Base-by-base conservation (phyloP, 108 stramenopile species). In the Cylindrotheca fusiformis region DNA sequence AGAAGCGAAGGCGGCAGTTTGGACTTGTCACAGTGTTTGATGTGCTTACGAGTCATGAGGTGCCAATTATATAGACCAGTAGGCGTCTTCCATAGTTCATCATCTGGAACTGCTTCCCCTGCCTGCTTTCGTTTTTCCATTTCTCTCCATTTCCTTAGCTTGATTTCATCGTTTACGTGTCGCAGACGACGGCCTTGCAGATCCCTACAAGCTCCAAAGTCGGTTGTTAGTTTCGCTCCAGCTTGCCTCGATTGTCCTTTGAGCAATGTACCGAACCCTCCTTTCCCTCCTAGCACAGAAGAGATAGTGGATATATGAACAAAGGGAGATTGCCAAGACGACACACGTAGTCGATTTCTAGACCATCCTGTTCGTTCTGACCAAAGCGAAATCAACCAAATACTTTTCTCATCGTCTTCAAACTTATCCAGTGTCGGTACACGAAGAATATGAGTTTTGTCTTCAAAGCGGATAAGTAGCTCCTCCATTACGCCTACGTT, bases 141-240 rank as follows among this genome's bases (percentile, higher is more conserved):
- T 58, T 95, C 94, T 21, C 75, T 67, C 85, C 93, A 98, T 58
- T 82, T 87, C 14, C 78, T 76, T 36, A 96, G 64, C 47, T 94
- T 94, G 50, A 99, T 82, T 63, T 96, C 95, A 72, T 99, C 95
- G 59, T 99, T 99, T 49, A 99, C 95, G 67, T 97, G 95, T n/a
- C 97, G 89, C 14, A 99, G 77, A 19, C 98, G 85, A 22, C 97
- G 88, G 5, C 98, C 98, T 46, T 87, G 87, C 63, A 99, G 76
- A 78, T 99, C 98, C 6, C 98, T 93, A 68, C 98, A 99, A 0
- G 98, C 98, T 3, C 96, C 95, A 79, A 98, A 99, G 67, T 99
- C 95, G n/a, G 89, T 82, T 0, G 95, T 95, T 17, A 72, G 70
- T 29, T 88, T 89, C 36, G 86, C 89, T 2, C 89, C 94, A 6